These are phyloP conservation scores for Ascochyta pisi DNA, from an alignment of 2,329 filamentous ascomycete species.

Conservation along the genomic window DNA sequence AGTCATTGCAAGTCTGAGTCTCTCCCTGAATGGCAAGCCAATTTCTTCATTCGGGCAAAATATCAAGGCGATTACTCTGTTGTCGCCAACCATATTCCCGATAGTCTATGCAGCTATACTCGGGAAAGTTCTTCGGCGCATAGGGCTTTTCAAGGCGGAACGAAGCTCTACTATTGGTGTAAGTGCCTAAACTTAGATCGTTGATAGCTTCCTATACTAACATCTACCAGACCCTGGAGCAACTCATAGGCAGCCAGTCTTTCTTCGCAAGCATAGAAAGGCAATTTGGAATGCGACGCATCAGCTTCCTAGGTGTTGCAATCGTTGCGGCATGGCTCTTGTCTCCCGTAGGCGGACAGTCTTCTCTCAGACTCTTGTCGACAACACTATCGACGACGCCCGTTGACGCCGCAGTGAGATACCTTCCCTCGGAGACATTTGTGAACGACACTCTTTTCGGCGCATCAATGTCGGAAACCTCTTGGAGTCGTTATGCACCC, in stretches of 20 bases:
- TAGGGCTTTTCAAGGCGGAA: slow-evolving; percentile 7
- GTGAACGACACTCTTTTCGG: neutral
- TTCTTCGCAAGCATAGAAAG: slow-evolving; percentile 5
- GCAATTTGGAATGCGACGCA: neutral
- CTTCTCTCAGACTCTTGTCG: slow-evolving; percentile 4
- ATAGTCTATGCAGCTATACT: slow-evolving; percentile 10
- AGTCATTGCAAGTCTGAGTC: neutral
- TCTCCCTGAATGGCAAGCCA: neutral
- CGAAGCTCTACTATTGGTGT: slow-evolving; percentile 7
- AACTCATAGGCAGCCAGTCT: slow-evolving; percentile 5
- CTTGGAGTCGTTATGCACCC: neutral
- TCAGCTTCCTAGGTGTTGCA: neutral
- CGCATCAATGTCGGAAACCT: neutral
- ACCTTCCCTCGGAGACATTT: neutral
- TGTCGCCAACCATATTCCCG: slow-evolving; percentile 7
- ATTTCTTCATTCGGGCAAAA: neutral
- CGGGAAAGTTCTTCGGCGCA: neutral
- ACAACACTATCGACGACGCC: neutral
- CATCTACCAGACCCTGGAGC: slow-evolving; percentile 1
- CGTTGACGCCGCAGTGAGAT: neutral
- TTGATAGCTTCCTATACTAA: neutral
- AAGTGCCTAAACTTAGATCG: neutral
- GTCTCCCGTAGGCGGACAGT: slow-evolving; percentile 11
- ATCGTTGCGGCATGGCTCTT: slow-evolving; percentile 6
- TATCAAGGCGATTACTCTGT: slow-evolving; percentile 5